Percentiles rank a stretch among this genome's conserved stretches.
These are phyloP conservation scores for Polychytrium aggregatum DNA, from an alignment of 192 early-diverging fungal genomes.

Conservation along the genomic window DNA sequence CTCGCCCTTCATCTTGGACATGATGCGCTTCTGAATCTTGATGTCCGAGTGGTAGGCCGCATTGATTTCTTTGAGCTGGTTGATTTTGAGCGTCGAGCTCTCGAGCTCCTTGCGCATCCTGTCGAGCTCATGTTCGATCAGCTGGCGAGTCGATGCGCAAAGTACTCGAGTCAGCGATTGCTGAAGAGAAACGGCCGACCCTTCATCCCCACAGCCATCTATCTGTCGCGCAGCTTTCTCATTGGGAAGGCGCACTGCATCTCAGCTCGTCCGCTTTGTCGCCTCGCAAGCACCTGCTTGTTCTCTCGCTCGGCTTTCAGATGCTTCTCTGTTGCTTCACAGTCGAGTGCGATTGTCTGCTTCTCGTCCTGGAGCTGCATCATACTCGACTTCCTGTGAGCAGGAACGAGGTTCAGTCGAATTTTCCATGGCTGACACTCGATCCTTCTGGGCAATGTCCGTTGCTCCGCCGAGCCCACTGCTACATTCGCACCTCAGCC, in stretches of 20 bases:
- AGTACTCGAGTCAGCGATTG: neutral
- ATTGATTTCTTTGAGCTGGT: constrained; percentile 31
- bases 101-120: constrained; percentile 14
- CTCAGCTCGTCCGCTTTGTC: constrained; percentile 11
- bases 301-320: no score
- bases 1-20: constrained; percentile 36
- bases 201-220: neutral
- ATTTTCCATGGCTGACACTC: no score
- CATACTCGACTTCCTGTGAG: no score
- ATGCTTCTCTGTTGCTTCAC: no score
- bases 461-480: no score
- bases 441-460: no score
- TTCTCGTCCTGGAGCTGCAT: no score
- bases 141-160: constrained; percentile 2
- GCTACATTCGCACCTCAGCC: no score
- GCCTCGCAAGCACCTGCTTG: no score
- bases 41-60: constrained; percentile 29
- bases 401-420: no score
- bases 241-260: neutral
- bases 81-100: constrained; percentile 15
- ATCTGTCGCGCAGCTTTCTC: no score
- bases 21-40: constrained; percentile 37
- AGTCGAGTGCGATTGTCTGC: no score
- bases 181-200: neutral
- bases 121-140: constrained; percentile 6